Percentiles rank a stretch among this genome's conserved stretches.
Conservation (phyloP, 306 rosid species). For the Quercus suber region DNA sequence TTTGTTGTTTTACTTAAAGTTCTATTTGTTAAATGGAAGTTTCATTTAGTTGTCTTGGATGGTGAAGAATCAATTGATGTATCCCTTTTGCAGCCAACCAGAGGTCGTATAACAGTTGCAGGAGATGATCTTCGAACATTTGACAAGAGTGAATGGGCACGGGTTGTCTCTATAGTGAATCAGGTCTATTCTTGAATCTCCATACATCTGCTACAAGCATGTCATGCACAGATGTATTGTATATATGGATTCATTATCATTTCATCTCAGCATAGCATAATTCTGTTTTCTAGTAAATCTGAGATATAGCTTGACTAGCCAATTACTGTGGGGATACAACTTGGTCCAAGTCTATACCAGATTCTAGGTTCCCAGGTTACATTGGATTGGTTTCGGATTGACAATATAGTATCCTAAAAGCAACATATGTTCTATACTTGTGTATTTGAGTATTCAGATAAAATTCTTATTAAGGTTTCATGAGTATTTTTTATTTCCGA, state of each 20-base stretch:
- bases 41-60: conserved; percentile 17
- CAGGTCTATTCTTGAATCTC: conserved; percentile 51
- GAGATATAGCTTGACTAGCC: background rate
- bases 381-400: background rate
- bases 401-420: background rate
- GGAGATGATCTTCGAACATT: conserved; percentile 89
- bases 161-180: conserved; percentile 74
- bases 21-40: background rate
- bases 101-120: conserved; percentile 79
- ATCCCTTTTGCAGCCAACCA: conserved; percentile 60
- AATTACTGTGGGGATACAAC: background rate
- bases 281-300: background rate
- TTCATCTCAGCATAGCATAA: background rate
- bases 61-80: conserved; percentile 17
- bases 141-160: conserved; percentile 97
- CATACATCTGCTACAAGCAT: conserved; percentile 7
- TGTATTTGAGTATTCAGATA: background rate
- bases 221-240: background rate
- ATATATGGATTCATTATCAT: background rate
- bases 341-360: background rate
- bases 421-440: background rate
- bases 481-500: background rate
- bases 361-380: background rate
- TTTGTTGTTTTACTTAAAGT: background rate
- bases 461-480: background rate